Evolutionary conservation across 371 early-diverging fungal species (phyloP), one percentile per base, ranked within the genome.

Genomic region (Actinomucor elegans): DNA sequence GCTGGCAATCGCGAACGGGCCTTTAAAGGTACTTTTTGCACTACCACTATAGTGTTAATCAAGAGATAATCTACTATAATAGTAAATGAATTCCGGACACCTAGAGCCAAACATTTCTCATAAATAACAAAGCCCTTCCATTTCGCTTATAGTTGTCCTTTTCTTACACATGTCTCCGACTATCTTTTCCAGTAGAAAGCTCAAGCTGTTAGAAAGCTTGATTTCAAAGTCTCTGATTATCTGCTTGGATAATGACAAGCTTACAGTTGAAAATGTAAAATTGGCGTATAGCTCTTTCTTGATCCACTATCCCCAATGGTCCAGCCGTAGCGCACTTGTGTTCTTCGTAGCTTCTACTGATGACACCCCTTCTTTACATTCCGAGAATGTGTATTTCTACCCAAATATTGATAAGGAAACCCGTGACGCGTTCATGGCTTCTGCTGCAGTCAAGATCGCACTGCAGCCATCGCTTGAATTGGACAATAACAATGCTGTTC

Each of bases 371-470:
- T 11, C 28, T 17, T 15, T 4, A 17, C 4, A 15, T 5, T 15
- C 27, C 12, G 21, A 20, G 31, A 40, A 50, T 31, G 50, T 50
- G 5, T 21, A 50, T 21, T 40, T 48, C n/a, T 48, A 34, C 34
- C 35, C 48, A 18, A 35, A 38, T 40, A 14, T 40, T 38, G 50
- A 50, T 29, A 28, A 29, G n/a, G 29, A 50, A 21, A 21, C 17
- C 14, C 24, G 37, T 37, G 50, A 37, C 24, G 27, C 48, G 17
- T 7, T 50, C 12, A 27, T 38, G 1, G 18, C 28, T 28, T 29
- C 29, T 24, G 50, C 50, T 21, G 37, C 29, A 17, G 32, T 40
- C 12, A 48, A 48, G 26, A 34, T 48, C 15, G 12, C 35, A 12
- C 23, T 46, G 7, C 6, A 21, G 8, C 20, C 26, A 21, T 32